Conservation (phyloP, 179 eudicot genomes). For the Camellia oleifera region DNA sequence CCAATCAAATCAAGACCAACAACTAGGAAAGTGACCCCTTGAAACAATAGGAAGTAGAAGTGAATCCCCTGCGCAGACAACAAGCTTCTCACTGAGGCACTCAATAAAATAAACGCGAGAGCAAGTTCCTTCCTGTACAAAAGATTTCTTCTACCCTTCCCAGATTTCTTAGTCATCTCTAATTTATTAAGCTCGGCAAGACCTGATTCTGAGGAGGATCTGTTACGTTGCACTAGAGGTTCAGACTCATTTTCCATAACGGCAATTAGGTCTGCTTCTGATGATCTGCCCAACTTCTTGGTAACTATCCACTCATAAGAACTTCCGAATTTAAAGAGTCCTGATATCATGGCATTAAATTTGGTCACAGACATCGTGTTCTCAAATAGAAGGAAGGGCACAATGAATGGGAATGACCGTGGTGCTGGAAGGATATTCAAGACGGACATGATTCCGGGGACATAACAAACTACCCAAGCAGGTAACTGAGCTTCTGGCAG, state of each 20-base stretch:
- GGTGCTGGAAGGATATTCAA: conserved; percentile 86
- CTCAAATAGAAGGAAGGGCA: conserved; percentile 86
- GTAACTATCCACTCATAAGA: conserved; percentile 95
- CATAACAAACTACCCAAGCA: conserved; percentile 82
- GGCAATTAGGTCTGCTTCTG: conserved; percentile 70
- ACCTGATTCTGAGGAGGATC: conserved; percentile 73
- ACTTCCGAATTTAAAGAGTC: conserved; percentile 69
- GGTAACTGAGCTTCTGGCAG: conserved; percentile 92
- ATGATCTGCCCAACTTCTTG: conserved; percentile 76
- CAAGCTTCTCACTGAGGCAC: conserved; percentile 82
- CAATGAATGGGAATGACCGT: conserved; percentile 79
- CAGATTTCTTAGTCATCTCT: conserved; percentile 47
- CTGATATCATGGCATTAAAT: conserved; percentile 91
- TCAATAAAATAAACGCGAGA: conserved; percentile 67
- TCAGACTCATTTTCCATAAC: conserved; percentile 53
- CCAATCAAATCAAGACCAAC: conserved; percentile 90
- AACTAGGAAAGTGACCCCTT: conserved; percentile 75
- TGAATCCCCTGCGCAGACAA: conserved; percentile 89
- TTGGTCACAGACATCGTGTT: conserved; percentile 97
- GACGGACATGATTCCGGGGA: conserved; percentile 78
- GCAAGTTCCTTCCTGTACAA: conserved; percentile 79
- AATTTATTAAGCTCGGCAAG: conserved; percentile 62
- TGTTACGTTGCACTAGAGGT: conserved; percentile 29
- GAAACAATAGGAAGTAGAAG: conserved; percentile 83
- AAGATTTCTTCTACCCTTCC: conserved; percentile 50